A percentile compares a stretch with the other conserved stretches of the same genome.
Evolutionary conservation across 2,329 filamentous ascomycete species (phyloP).

Genomic region (Epichloe amarillans): DNA sequence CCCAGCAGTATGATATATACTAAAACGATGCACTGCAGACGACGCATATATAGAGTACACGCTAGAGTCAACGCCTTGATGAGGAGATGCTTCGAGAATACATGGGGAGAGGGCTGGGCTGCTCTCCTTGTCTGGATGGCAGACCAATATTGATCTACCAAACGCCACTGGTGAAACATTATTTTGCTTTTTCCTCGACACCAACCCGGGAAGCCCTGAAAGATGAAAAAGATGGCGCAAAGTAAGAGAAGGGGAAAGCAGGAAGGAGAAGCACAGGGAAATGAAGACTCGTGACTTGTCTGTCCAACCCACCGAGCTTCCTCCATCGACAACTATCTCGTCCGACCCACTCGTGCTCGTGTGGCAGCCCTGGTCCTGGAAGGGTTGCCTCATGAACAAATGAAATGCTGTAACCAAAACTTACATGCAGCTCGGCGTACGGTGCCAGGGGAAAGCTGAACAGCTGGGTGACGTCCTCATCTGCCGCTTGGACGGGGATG

Average conservation of each 20-base stretch:
- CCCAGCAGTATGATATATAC: neutral
- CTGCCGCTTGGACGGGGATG: constrained; percentile 51
- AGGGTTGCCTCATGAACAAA: constrained; percentile 6
- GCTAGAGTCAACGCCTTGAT: neutral
- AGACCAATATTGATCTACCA: neutral
- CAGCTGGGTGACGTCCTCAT: constrained; percentile 59
- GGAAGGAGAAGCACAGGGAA: neutral
- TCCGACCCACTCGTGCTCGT: neutral
- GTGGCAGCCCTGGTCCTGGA: constrained; percentile 2
- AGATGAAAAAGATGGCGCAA: neutral
- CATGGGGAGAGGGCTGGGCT: neutral
- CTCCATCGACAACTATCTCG: neutral
- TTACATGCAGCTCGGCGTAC: constrained; percentile 70
- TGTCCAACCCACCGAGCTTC: neutral
- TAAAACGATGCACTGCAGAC: neutral
- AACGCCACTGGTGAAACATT: neutral
- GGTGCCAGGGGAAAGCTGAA: constrained; percentile 53
- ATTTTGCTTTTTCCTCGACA: neutral
- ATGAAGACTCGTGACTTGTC: neutral
- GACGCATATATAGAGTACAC: neutral
- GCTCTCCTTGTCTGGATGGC: neutral
- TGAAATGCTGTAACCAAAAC: constrained; percentile 24
- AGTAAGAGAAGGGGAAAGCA: neutral
- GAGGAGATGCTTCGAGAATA: neutral
- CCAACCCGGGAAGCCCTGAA: neutral